phyloP scores from a whole-genome alignment of 2,329 filamentous ascomycete genomes.

The Aurifilum marmelostoma region DNA sequence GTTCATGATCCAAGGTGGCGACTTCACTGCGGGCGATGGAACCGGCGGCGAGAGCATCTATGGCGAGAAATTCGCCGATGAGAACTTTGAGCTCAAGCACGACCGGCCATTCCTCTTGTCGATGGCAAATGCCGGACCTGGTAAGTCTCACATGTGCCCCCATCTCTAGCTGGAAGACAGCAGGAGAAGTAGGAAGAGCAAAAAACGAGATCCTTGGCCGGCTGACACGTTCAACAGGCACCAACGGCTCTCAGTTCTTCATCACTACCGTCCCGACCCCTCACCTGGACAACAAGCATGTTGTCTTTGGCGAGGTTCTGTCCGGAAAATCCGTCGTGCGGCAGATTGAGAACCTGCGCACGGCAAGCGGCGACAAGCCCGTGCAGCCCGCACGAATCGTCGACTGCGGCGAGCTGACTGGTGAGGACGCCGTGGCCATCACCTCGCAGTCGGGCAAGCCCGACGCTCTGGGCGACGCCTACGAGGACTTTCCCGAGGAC shows the following conservation, averaged over 20 bases:
- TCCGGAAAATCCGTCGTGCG: conserved; percentile 90
- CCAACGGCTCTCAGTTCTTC: conserved; percentile 99
- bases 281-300: conserved; percentile 94
- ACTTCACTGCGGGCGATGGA: conserved; percentile 93
- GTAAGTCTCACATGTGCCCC: conserved; percentile 49
- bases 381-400: conserved; percentile 70
- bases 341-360: conserved; percentile 83
- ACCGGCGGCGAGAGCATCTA: conserved; percentile 98
- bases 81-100: conserved; percentile 93
- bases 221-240: conserved; percentile 54
- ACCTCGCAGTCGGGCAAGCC: conserved; percentile 68
- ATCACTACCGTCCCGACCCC: conserved; percentile 93
- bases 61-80: conserved; percentile 94
- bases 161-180: background rate
- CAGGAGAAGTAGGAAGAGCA: conserved; percentile 1
- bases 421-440: conserved; percentile 61
- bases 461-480: conserved; percentile 84
- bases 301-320: conserved; percentile 94
- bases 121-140: conserved; percentile 97
- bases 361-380: conserved; percentile 78
- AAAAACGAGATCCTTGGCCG: conserved; percentile 4
- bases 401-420: conserved; percentile 82
- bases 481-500: conserved; percentile 96
- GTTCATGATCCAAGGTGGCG: conserved; percentile 98
- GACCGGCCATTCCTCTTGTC: conserved; percentile 90